A percentile compares a stretch with the other conserved stretches of the same genome.
phyloP scores from a whole-genome alignment of 2,329 filamentous ascomycete species.

The Colletotrichum gloeosporioides region DNA sequence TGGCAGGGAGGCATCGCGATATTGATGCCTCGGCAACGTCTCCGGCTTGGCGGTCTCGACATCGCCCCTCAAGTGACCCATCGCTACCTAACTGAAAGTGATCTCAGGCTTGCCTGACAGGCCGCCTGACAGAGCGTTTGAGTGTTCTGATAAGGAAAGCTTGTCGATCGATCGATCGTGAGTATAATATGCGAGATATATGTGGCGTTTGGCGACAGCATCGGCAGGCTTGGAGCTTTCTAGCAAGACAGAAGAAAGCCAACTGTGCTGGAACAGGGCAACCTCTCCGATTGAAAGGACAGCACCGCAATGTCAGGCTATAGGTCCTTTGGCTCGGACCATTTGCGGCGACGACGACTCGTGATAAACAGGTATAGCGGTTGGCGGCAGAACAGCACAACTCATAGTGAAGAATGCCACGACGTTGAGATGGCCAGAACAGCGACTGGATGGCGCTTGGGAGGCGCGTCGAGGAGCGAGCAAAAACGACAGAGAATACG shows the following conservation, averaged over 20 bases:
- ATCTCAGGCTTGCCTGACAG: neutral
- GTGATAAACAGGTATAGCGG: neutral
- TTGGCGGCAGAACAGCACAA: neutral
- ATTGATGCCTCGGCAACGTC: neutral
- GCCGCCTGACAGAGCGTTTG: neutral
- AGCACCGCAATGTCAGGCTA: neutral
- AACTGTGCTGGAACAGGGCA: neutral
- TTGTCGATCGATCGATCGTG: neutral
- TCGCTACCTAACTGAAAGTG: neutral
- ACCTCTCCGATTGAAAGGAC: neutral
- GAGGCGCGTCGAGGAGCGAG: neutral
- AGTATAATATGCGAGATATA: neutral
- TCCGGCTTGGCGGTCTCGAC: neutral
- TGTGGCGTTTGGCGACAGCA: neutral
- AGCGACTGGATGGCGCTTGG: neutral
- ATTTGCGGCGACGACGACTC: neutral
- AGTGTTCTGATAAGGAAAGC: neutral
- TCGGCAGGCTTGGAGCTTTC: neutral
- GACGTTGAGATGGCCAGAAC: neutral
- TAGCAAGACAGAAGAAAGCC: neutral
- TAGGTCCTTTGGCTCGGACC: neutral
- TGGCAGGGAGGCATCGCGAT: slow-evolving; percentile 25
- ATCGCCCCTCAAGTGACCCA: neutral
- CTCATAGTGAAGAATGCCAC: slow-evolving; percentile 2
- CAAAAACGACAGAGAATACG: neutral